Evolutionary conservation across 129 eudicot genomes (phyloP), one percentile per base, ranked within the genome.

Genomic region (Ambrosia trifida): DNA sequence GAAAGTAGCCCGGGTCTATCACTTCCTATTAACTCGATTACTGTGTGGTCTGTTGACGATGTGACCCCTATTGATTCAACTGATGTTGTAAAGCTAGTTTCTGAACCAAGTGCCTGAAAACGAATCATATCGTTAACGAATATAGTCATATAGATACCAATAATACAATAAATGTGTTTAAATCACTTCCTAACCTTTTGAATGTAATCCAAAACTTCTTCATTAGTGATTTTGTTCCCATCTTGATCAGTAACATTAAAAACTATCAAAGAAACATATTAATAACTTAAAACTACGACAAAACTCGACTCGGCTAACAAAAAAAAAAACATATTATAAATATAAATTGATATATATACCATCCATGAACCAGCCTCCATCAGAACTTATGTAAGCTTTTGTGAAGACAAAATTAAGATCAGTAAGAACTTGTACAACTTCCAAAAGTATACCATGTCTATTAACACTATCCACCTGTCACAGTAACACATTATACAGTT

Each of bases 281-380:
- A 77, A 28, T 11, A 49, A 40, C 7, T 36, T 12, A 77, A 28
- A n/a, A 49, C 18, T 43, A 43, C 51, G 10, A 32, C 0, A 32
- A 68, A 78, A 35, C 17, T 18, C 35, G 19, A 59, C 6, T 4
- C 3, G 7, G 12, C 11, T 54, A 33, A 2, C 18, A 4, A 68
- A 68, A 59, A 2, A 41, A 36, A 16, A 64, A 57, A 36, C n/a
- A 24, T 24, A 24, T 24, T 24, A 24, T 24, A 24, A 24, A 24
- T 49, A 38, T 11, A 47, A 62, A 11, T 43, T 45, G 20, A 16
- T 13, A 33, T 16, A 62, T 11, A 20, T 88, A 94, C 99, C 99
- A 90, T 94, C 99, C 99, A 94, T 94, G 83, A 94, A 94, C 99
- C 99, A 94, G 44, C 99, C 97, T 70, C 97, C 99, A 90, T 94